phyloP scores from a whole-genome alignment of 345 rosid genomes.

The Citrus mangshanensis region DNA sequence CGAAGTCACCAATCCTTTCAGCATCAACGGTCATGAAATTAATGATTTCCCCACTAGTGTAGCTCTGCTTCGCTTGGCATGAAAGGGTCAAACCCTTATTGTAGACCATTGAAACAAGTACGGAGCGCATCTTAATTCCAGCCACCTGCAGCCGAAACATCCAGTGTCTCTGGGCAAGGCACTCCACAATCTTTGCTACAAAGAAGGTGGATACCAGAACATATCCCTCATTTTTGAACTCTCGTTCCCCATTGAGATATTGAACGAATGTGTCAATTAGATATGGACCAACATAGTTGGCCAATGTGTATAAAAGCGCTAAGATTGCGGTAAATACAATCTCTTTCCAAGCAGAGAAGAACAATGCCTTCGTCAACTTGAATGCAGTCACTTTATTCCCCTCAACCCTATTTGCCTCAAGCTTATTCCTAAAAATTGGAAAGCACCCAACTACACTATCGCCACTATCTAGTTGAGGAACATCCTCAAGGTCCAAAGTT shows the following conservation, averaged over 20 bases:
- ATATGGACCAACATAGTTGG: constrained; percentile 62
- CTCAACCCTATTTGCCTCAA: constrained; percentile 31
- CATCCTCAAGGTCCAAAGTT: constrained; percentile 56
- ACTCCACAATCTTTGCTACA: constrained; percentile 56
- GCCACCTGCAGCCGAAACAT: constrained; percentile 49
- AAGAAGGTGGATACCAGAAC: constrained; percentile 51
- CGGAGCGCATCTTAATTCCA: constrained; percentile 51
- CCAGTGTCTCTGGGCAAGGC: constrained; percentile 55
- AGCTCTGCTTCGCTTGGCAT: constrained; percentile 47
- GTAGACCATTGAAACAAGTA: constrained; percentile 52
- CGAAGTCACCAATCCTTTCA: constrained; percentile 49
- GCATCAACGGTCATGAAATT: constrained; percentile 74
- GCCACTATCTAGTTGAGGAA: constrained; percentile 53
- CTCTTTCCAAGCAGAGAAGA: constrained; percentile 45
- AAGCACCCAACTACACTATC: constrained; percentile 47
- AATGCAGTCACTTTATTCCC: constrained; percentile 37
- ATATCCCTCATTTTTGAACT: constrained; percentile 51
- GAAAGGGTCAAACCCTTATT: constrained; percentile 64
- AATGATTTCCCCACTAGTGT: constrained; percentile 69
- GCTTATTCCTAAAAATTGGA: constrained; percentile 38
- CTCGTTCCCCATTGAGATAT: constrained; percentile 46
- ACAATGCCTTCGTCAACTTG: constrained; percentile 48
- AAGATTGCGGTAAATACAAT: constrained; percentile 39
- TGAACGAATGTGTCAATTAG: constrained; percentile 61
- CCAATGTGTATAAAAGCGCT: constrained; percentile 34